phyloP scores from a whole-genome alignment of 2,329 filamentous ascomycete genomes.

The Epichloe sibirici region DNA sequence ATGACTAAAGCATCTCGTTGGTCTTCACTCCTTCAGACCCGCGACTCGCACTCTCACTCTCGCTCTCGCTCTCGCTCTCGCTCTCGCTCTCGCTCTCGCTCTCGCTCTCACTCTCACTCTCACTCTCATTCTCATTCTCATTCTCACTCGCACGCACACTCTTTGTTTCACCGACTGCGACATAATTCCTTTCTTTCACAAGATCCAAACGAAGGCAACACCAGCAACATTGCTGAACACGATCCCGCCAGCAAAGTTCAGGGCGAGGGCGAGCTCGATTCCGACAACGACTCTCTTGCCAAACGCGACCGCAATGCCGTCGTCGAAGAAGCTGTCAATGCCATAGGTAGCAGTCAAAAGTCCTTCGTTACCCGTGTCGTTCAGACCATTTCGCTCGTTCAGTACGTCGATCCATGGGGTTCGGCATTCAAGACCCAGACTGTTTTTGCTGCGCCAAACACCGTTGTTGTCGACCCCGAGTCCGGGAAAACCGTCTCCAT shows the following conservation, averaged over 20 bases:
- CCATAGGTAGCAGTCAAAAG: neutral
- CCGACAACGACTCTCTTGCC: conserved; percentile 5
- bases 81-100: conserved; percentile 12
- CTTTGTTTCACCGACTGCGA: conserved; percentile 10
- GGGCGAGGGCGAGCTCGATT: conserved; percentile 8
- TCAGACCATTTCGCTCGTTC: conserved; percentile 42
- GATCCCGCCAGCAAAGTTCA: conserved; percentile 15
- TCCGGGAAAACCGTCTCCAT: conserved; percentile 25
- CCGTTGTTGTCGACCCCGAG: conserved; percentile 23
- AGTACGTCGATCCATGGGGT: conserved; percentile 37
- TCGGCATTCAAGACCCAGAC: conserved; percentile 33
- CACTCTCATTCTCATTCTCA: conserved; percentile 12
- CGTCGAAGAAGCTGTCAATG: conserved; percentile 8
- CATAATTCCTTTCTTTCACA: conserved; percentile 8
- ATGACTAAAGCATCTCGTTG: conserved; percentile 24
- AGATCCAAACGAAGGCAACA: conserved; percentile 4
- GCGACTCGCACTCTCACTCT: conserved; percentile 12
- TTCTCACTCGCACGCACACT: conserved; percentile 16
- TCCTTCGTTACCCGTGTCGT: conserved; percentile 33
- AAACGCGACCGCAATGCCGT: conserved; percentile 7
- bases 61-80: conserved; percentile 14
- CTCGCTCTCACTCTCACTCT: conserved; percentile 15
- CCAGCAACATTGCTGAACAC: conserved; percentile 9
- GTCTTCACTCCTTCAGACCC: conserved; percentile 28
- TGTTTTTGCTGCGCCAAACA: conserved; percentile 24